Evolutionary conservation across 345 rosid genomes (phyloP), one percentile per base, ranked within the genome.

Genomic region (Eucalyptus cladocalyx): DNA sequence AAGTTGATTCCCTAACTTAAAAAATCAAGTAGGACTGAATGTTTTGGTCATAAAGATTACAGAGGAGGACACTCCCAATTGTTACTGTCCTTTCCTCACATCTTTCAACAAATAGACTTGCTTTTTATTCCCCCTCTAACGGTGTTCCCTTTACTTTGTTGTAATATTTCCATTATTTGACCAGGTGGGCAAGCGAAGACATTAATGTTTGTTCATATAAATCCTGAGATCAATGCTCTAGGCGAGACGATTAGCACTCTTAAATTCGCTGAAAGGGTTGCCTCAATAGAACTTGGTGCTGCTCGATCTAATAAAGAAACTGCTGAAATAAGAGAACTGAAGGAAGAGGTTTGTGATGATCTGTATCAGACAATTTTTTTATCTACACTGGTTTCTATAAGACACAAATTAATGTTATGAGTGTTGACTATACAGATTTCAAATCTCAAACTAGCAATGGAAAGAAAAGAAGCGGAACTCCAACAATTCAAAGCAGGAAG

Each of bases 181-280:
- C 87, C 86, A 98, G 99, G 99, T 89, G 99, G 99, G 21, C 99
- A 98, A 80, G 99, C 99, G 60, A 98, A 98, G 93, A 96, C 99
- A 11, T 93, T 98, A 86, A 98, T 98, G 99, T 96, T 97, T 92
- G 99, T 96, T 40, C 99, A 98, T 90, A 93, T 98, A 91, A 98
- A 95, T 90, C 99, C 99, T 23, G 99, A 98, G 91, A 90, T 94
- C 53, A 94, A 95, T 91, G 93, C 98, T 47, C 89, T 94, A 91
- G 98, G 98, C 11, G 99, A 98, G 94, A 98, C 99, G 12, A 91
- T 98, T 49, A 98, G 99, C 90, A 98, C 99, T 3, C 97, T 98
- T 60, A 97, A 98, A 93, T 98, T 98, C 89, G 99, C 99, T 6
- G 99, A 98, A 94, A 95, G 99, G 89, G 99, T 97, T 87, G 96